Conservation (phyloP, 352 stramenopile genomes). For the Peronospora belbahrii region DNA sequence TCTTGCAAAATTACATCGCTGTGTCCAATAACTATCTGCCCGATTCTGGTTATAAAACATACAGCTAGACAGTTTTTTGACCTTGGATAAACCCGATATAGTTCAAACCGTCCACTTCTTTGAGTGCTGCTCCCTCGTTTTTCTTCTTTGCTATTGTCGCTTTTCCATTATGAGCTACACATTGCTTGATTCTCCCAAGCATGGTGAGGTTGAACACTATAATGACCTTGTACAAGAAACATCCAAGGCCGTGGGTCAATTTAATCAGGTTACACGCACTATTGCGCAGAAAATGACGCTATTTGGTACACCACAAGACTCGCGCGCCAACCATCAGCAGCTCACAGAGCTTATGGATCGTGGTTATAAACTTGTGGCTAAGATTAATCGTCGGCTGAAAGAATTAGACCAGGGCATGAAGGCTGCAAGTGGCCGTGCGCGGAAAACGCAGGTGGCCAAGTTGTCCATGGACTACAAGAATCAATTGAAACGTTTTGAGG, state of each 20-base stretch:
- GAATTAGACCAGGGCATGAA: slow-evolving; percentile 32
- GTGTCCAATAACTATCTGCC: neutral
- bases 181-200: slow-evolving; percentile 41
- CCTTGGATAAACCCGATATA: slow-evolving; percentile 11
- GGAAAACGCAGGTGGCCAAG: slow-evolving; percentile 48
- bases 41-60: too few relatives aligned
- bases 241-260: slow-evolving; percentile 47
- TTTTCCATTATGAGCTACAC: slow-evolving; percentile 36
- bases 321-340: slow-evolving; percentile 50
- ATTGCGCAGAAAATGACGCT: slow-evolving; percentile 62
- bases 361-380: slow-evolving; percentile 49
- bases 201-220: slow-evolving; percentile 43
- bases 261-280: slow-evolving; percentile 49
- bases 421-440: slow-evolving; percentile 30
- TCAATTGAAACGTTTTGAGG: slow-evolving; percentile 50
- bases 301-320: slow-evolving; percentile 49
- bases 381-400: slow-evolving; percentile 49
- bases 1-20: too few relatives aligned
- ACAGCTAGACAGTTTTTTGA: too few relatives aligned
- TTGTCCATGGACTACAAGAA: slow-evolving; percentile 56
- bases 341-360: slow-evolving; percentile 51
- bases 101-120: neutral
- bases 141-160: neutral
- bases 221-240: slow-evolving; percentile 46
- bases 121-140: neutral